A percentile compares a stretch with the other conserved stretches of the same genome.
Evolutionary conservation across 2,329 filamentous ascomycete genomes (phyloP).

Genomic region (Microsporum audouinii): DNA sequence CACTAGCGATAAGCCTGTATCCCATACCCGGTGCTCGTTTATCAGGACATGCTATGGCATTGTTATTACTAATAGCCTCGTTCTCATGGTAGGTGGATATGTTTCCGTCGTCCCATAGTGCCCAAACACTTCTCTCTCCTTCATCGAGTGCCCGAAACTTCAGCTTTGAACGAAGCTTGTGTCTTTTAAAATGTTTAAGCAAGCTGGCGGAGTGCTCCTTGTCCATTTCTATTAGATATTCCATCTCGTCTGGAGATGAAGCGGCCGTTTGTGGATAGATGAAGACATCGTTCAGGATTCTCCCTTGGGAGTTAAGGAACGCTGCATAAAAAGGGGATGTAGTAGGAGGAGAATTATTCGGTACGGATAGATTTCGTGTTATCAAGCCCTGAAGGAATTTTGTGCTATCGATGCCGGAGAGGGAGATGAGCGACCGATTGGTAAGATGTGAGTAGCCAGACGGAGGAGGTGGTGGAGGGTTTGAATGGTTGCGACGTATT

Average conservation of each 20-base stretch:
- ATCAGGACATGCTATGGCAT: constrained; percentile 26
- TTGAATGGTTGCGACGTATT: not conserved
- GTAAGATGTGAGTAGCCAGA: constrained; percentile 45
- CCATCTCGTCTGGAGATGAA: constrained; percentile 20
- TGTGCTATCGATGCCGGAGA: constrained; percentile 67
- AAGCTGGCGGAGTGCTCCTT: constrained; percentile 51
- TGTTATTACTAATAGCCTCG: constrained; percentile 2
- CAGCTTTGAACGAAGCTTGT: constrained; percentile 76
- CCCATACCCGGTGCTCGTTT: constrained; percentile 32
- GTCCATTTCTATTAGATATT: constrained; percentile 76
- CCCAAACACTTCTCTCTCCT: constrained; percentile 59
- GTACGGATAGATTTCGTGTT: constrained; percentile 54
- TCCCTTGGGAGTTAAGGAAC: constrained; percentile 75
- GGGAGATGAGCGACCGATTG: constrained; percentile 66
- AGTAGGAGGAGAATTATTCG: constrained; percentile 27
- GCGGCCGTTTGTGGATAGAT: constrained; percentile 54
- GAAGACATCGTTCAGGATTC: constrained; percentile 81
- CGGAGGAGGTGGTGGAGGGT: constrained; percentile 26
- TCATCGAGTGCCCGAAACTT: constrained; percentile 53
- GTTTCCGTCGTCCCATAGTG: constrained; percentile 54
- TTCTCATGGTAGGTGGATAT: constrained; percentile 17
- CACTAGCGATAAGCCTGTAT: constrained; percentile 27
- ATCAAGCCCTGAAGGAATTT: constrained; percentile 82
- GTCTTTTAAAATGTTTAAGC: constrained; percentile 63
- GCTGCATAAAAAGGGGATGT: constrained; percentile 58